These are phyloP conservation scores for Hygrophila difformis DNA, from an alignment of 257 asterid genomes.

Conservation along the genomic window DNA sequence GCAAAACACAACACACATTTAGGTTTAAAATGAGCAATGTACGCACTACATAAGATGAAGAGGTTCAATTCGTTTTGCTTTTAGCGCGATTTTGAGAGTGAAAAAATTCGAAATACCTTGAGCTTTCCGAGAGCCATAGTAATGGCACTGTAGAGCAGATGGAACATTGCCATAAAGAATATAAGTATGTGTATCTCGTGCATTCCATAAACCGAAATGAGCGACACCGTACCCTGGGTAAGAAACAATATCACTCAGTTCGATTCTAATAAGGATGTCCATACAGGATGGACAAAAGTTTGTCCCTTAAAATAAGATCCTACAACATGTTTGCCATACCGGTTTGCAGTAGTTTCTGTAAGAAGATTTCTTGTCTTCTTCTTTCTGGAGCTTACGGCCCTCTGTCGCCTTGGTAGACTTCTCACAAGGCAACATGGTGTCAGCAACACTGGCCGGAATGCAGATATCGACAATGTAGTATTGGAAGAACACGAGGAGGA, in stretches of 20 bases:
- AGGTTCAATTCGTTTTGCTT: no score
- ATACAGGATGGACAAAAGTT: no score
- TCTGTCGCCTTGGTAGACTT: slow-evolving; percentile 17
- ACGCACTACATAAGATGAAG: no score
- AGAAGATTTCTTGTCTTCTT: no score
- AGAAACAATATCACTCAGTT: background rate
- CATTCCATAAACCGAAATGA: slow-evolving; percentile 60
- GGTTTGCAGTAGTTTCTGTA: no score
- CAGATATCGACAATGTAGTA: slow-evolving; percentile 78
- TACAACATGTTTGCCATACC: no score
- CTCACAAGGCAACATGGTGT: slow-evolving; percentile 71
- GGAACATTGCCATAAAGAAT: slow-evolving; percentile 90
- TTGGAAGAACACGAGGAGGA: slow-evolving; percentile 73
- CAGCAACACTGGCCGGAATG: slow-evolving; percentile 52
- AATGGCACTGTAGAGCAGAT: slow-evolving; percentile 64
- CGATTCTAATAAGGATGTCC: no score
- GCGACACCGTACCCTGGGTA: slow-evolving; percentile 46
- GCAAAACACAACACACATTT: slow-evolving; percentile 5
- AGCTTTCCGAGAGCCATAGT: slow-evolving; percentile 89
- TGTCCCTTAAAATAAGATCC: no score
- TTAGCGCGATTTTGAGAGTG: no score
- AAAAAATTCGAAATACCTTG: slow-evolving; percentile 38
- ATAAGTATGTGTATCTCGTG: slow-evolving; percentile 91
- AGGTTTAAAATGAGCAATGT: background rate
- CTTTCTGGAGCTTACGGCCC: no score